Conservation (phyloP, 1,139 yeast genomes). For the Suzukiozyma palmioleophila region DNA sequence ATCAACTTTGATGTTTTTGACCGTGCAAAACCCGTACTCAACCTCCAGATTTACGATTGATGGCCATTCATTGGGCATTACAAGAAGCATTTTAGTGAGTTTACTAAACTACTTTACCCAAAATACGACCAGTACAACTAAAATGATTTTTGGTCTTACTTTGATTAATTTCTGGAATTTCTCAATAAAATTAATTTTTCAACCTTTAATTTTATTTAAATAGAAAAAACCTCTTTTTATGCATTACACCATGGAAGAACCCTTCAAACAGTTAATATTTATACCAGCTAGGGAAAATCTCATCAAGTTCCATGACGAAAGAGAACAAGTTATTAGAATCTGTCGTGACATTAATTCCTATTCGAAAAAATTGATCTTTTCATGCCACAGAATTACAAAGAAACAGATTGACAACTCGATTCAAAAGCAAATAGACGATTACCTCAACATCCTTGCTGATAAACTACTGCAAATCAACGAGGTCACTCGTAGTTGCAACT, state of each 20-base stretch:
- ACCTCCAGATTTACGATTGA: too few relatives aligned
- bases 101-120: too few relatives aligned
- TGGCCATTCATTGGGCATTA: too few relatives aligned
- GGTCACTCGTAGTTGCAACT: slow-evolving; percentile 13
- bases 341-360: slow-evolving; percentile 34
- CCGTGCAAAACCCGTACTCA: too few relatives aligned
- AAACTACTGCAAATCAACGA: slow-evolving; percentile 11
- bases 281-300: slow-evolving; percentile 15
- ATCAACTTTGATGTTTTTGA: too few relatives aligned
- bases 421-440: slow-evolving; percentile 12
- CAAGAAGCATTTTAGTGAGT: too few relatives aligned
- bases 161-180: too few relatives aligned
- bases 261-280: slow-evolving; percentile 15
- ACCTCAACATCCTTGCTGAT: slow-evolving; percentile 14
- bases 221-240: too few relatives aligned
- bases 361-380: slow-evolving; percentile 37
- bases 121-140: too few relatives aligned
- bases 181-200: too few relatives aligned
- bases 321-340: slow-evolving; percentile 31
- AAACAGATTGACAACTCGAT: slow-evolving; percentile 6
- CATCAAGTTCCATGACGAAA: slow-evolving; percentile 22
- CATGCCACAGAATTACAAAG: slow-evolving; percentile 26
- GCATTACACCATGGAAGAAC: slow-evolving; percentile 61
- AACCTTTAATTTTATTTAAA: too few relatives aligned
- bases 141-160: too few relatives aligned